Evolutionary conservation across 352 stramenopile genomes (phyloP).

Genomic region (Globisporangium cederbergense): DNA sequence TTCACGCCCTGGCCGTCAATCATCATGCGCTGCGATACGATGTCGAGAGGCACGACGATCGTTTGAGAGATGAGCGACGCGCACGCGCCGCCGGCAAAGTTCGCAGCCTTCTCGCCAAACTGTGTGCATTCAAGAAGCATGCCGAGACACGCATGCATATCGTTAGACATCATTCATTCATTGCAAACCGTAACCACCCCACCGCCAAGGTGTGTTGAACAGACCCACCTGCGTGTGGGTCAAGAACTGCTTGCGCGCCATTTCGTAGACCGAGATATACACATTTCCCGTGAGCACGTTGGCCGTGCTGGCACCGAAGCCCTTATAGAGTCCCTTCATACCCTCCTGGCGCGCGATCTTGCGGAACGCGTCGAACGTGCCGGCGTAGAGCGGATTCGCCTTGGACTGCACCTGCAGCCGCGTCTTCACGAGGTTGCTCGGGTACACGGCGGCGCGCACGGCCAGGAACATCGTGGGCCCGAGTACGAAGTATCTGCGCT

Average conservation of each 20-base stretch:
- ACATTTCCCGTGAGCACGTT: slow-evolving; percentile 86
- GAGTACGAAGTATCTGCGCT: slow-evolving; percentile 83
- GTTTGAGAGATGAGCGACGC: slow-evolving; percentile 84
- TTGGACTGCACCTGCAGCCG: slow-evolving; percentile 83
- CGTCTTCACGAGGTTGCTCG: slow-evolving; percentile 88
- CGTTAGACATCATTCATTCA: background rate
- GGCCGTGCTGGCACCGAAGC: slow-evolving; percentile 81
- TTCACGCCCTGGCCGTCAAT: slow-evolving; percentile 72
- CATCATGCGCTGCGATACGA: slow-evolving; percentile 90
- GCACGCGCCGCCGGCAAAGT: slow-evolving; percentile 72
- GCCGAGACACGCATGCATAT: background rate
- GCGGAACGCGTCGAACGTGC: slow-evolving; percentile 81
- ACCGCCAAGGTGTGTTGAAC: background rate
- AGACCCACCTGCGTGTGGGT: slow-evolving; percentile 43
- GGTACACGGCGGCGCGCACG: slow-evolving; percentile 83
- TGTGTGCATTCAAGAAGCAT: slow-evolving; percentile 8
- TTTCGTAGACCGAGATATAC: slow-evolving; percentile 89
- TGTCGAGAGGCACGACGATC: slow-evolving; percentile 84
- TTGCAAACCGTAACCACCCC: background rate
- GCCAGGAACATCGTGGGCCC: slow-evolving; percentile 78
- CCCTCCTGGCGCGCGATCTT: slow-evolving; percentile 82
- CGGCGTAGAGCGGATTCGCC: slow-evolving; percentile 62
- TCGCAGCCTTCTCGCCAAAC: slow-evolving; percentile 59
- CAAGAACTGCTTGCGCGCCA: slow-evolving; percentile 68
- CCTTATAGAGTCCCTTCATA: slow-evolving; percentile 78